Base-by-base conservation (phyloP, 164 flowering plant species). In the Berberis vulgaris region DNA sequence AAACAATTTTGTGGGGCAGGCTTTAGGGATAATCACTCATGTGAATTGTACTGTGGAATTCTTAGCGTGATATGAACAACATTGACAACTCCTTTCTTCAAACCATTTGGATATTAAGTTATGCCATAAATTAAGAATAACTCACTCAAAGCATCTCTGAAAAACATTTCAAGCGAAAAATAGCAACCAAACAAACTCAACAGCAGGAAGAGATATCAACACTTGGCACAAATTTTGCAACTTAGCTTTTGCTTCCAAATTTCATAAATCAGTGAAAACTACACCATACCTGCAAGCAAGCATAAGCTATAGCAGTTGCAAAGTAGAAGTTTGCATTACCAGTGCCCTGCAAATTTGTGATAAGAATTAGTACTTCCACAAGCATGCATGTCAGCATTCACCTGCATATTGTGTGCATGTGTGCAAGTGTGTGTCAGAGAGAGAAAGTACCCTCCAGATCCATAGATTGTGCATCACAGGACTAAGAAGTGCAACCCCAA, bases 381-480 rank as follows among this genome's bases (percentile, higher is more conserved):
- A 26, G 54, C 13, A 52, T 47, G 50, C 54, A 52, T 7, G 10
- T 52, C n/a, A 3, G 10, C 11, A 52, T 52, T 52, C 54, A 52
- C 54, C n/a, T 7, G 54, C 12, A 50, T 50, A 50, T 9, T 5
- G 57, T 47, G 45, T 13, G 59, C 45, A 63, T 13, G 41, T 4
- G 26, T 26, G 26, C 26, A 26, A 26, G 26, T 26, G 58, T 55
- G 58, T 13, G 40, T 13, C 1, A 26, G 69, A 69, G 61, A 64
- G 60, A 63, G 65, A 68, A 55, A 70, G 73, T 80, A 90, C 98
- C 91, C 99, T 89, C 99, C 97, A 94, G 72, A 94, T 87, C 99
- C 97, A 91, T 5, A 94, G 78, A 61, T 94, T 94, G 84, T 94
- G 98, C 98, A 91, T 94, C 63, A 94, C 88, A 70, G 96, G 95